Evolutionary conservation across 106 monocot species (phyloP), one percentile per base, ranked within the genome.

Genomic region (Apostasia shenzhenica): DNA sequence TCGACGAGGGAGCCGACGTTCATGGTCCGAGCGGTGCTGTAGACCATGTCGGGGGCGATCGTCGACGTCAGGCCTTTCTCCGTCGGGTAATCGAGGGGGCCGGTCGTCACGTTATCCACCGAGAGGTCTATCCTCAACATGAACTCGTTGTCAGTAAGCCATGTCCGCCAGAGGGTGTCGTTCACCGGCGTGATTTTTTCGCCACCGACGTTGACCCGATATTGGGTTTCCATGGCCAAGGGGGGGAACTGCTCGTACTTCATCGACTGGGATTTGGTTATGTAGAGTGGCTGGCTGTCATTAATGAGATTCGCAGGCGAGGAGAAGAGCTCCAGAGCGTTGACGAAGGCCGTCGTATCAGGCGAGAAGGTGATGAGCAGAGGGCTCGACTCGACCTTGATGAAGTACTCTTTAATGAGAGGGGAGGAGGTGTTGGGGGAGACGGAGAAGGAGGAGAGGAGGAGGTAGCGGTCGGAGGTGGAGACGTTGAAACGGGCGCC

Each of bases 131-230:
- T 1, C 0, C 44, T 12, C 53, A 44, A 74, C 53, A 85, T 62
- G 80, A 54, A 85, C 3, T 0, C 14, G 37, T 80, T 73, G 60
- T 90, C 86, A 12, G 72, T 26, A 8, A 56, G 8, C 90, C 90
- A 90, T 2, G 80, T 86, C 42, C 90, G 58, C 90, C 90, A 90
- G 1, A 90, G 60, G 7, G 75, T 80, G 70, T 89, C 89, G 72
- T 83, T 83, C 0, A 49, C 57, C 44, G 79, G 75, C 8, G 80
- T 81, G 48, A 89, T 54, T 42, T 14, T 6, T 0, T n/a, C 52
- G 13, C 90, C 90, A 39, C 82, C 82, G 54, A 83, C 76, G 70
- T 90, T 90, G 48, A 90, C 14, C 67, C 90, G 71, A 68, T 85
- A 61, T 8, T 86, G 10, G 12, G 72, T 86, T 41, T 83, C 78